Conservation (phyloP, 306 rosid species). For the Hippophae gyantsensis region DNA sequence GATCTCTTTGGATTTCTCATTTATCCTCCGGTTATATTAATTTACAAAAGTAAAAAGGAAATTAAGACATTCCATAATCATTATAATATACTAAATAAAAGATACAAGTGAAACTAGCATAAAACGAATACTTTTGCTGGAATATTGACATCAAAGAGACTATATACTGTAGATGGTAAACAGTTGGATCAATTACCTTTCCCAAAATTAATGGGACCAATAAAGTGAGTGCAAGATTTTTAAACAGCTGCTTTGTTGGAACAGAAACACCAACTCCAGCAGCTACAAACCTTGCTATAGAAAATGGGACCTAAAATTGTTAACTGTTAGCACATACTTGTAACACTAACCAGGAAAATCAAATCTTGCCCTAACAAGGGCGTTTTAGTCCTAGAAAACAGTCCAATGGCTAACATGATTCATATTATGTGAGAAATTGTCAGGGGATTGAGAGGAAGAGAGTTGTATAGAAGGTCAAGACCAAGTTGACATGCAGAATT, state of each 20-base stretch:
- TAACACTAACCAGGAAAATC: not conserved
- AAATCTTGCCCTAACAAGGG: not conserved
- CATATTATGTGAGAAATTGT: too few relatives aligned
- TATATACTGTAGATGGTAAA: not conserved
- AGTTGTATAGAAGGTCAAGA: too few relatives aligned
- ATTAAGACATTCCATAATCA: too few relatives aligned
- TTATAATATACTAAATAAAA: too few relatives aligned
- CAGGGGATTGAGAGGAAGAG: too few relatives aligned
- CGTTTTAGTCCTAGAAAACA: not conserved
- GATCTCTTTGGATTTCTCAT: too few relatives aligned
- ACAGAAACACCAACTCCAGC: slow-evolving; percentile 74
- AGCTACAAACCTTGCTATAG: slow-evolving; percentile 72
- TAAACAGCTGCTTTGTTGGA: slow-evolving; percentile 72
- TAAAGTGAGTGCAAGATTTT: slow-evolving; percentile 63
- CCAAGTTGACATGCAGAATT: too few relatives aligned
- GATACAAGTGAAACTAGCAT: too few relatives aligned
- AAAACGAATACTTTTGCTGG: not conserved
- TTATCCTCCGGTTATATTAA: too few relatives aligned
- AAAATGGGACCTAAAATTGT: slow-evolving; percentile 63
- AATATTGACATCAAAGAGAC: not conserved
- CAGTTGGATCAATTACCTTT: slow-evolving; percentile 49
- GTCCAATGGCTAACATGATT: not conserved
- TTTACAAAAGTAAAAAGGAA: too few relatives aligned
- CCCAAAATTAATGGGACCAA: slow-evolving; percentile 74
- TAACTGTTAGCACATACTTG: slow-evolving; percentile 22